These are phyloP conservation scores for Candida parachauliodes DNA, from an alignment of 805 yeast species.

Conservation along the genomic window DNA sequence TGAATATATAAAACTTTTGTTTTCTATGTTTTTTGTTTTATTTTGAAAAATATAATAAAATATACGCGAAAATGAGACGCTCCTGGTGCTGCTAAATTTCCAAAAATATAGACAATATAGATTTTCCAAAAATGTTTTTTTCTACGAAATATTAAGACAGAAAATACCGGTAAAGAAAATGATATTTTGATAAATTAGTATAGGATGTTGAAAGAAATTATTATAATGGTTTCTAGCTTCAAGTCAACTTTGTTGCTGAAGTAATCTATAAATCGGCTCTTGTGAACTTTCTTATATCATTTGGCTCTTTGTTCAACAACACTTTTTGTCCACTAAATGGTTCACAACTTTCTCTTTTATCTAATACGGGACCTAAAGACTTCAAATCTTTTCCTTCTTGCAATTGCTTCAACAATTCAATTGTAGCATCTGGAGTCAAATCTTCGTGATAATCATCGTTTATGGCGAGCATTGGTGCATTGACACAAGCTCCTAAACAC, in stretches of 20 bases:
- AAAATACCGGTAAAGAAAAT: no score
- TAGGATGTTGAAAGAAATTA: neutral
- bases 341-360: constrained; percentile 70
- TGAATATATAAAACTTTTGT: no score
- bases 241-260: no score
- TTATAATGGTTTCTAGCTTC: neutral
- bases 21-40: no score
- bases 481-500: constrained; percentile 89
- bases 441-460: constrained; percentile 85
- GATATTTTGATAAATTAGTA: no score
- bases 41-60: no score
- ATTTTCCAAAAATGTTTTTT: no score
- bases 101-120: no score
- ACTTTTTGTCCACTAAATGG: constrained; percentile 70
- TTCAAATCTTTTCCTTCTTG: constrained; percentile 58
- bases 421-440: constrained; percentile 64
- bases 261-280: constrained; percentile 66
- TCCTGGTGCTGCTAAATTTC: no score
- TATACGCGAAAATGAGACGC: no score
- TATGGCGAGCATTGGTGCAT: constrained; percentile 84
- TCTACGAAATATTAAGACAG: no score
- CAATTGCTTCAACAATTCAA: constrained; percentile 57
- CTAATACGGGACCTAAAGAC: constrained; percentile 60
- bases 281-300: constrained; percentile 65
- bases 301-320: constrained; percentile 58